A percentile compares a stretch with the other conserved stretches of the same genome.
Evolutionary conservation across 495 filamentous ascomycete genomes (phyloP).

Genomic region (Hypoxylon subgilvum): DNA sequence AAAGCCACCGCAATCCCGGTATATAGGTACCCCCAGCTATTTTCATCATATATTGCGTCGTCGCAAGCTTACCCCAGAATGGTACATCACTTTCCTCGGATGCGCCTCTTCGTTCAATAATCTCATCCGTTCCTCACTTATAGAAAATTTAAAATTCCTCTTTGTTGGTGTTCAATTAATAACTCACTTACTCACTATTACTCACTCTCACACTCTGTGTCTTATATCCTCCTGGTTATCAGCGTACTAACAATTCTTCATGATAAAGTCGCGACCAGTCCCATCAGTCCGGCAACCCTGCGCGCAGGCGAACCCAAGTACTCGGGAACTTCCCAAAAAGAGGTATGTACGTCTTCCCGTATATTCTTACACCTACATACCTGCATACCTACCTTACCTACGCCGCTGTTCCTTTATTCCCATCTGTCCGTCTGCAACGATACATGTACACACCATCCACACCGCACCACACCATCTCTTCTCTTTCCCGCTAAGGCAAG

Average conservation of each 20-base stretch:
- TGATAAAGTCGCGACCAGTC: slow-evolving; percentile 31
- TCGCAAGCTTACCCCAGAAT: slow-evolving; percentile 39
- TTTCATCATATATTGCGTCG: slow-evolving; percentile 36
- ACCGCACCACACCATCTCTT: slow-evolving; percentile 35
- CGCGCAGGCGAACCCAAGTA: slow-evolving; percentile 40
- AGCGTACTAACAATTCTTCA: slow-evolving; percentile 29
- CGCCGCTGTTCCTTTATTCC: slow-evolving; percentile 31
- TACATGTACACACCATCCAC: slow-evolving; percentile 43
- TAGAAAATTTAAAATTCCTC: slow-evolving; percentile 5
- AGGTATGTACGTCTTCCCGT: slow-evolving; percentile 40
- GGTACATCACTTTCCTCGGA: slow-evolving; percentile 18
- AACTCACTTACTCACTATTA: slow-evolving; percentile 11
- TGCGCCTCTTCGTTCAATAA: slow-evolving; percentile 20
- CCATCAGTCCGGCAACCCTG: slow-evolving; percentile 40
- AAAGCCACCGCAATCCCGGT: slow-evolving; percentile 36
- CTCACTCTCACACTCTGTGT: neutral
- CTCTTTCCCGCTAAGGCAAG: slow-evolving; percentile 39
- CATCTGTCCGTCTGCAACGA: slow-evolving; percentile 45
- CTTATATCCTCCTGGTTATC: slow-evolving; percentile 5
- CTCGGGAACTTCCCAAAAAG: slow-evolving; percentile 40
- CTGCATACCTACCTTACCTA: too few species aligned
- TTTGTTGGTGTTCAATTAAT: slow-evolving; percentile 4
- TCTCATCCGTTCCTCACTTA: slow-evolving; percentile 11
- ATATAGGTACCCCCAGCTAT: slow-evolving; percentile 33
- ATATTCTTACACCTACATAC: too few species aligned